Evolutionary conservation across 495 filamentous ascomycete species (phyloP).

Genomic region (Neurospora sp.): DNA sequence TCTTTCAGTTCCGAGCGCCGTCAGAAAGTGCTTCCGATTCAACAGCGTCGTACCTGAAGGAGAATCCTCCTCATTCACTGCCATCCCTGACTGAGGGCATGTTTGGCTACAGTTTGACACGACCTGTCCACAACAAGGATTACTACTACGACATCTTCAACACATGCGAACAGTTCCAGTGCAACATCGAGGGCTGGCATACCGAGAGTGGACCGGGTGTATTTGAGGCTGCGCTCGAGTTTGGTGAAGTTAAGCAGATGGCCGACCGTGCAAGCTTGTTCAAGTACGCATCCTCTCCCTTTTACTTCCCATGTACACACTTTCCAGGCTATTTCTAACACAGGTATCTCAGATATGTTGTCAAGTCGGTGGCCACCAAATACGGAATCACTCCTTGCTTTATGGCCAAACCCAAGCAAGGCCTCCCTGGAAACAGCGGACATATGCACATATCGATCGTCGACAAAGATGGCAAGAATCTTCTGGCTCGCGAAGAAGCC

Average conservation of each 20-base stretch:
- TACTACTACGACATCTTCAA: constrained; percentile 91
- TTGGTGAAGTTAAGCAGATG: constrained; percentile 73
- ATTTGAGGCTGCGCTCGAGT: constrained; percentile 89
- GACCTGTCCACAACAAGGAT: constrained; percentile 83
- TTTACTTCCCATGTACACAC: not conserved
- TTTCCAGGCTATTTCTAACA: not conserved
- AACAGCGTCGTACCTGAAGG: constrained; percentile 60
- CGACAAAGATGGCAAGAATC: constrained; percentile 59
- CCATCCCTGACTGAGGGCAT: constrained; percentile 86
- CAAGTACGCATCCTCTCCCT: constrained; percentile 47
- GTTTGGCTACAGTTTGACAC: constrained; percentile 95
- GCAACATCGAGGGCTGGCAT: constrained; percentile 91
- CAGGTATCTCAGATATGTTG: constrained; percentile 50
- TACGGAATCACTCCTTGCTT: constrained; percentile 93
- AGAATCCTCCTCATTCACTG: constrained; percentile 61
- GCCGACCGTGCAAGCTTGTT: constrained; percentile 86
- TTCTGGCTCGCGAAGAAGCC: constrained; percentile 60
- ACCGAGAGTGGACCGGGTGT: constrained; percentile 94
- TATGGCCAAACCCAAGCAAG: constrained; percentile 95
- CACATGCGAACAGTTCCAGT: constrained; percentile 68
- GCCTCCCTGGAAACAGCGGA: constrained; percentile 83
- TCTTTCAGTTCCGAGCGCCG: constrained; percentile 83
- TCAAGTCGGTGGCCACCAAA: constrained; percentile 74
- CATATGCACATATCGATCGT: constrained; percentile 89
- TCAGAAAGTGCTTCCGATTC: constrained; percentile 40